Conservation (phyloP, 768 basidiomycete species). For the Suillus americanus region DNA sequence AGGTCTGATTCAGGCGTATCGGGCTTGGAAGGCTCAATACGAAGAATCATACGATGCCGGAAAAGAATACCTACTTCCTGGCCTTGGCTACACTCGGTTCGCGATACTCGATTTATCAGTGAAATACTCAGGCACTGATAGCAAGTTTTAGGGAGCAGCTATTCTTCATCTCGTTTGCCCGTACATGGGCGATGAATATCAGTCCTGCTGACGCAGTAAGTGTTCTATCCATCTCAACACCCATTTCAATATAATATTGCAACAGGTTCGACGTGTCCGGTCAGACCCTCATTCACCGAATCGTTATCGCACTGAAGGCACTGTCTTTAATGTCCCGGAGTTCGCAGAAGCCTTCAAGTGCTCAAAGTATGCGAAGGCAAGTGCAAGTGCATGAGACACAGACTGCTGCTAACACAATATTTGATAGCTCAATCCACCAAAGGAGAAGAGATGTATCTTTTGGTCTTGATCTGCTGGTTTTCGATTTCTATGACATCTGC, state of each 20-base stretch:
- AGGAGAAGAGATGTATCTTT: slow-evolving; percentile 74
- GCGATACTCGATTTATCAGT: slow-evolving; percentile 10
- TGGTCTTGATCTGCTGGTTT: slow-evolving; percentile 50
- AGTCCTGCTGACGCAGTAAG: slow-evolving; percentile 75
- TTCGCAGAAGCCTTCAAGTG: slow-evolving; percentile 90
- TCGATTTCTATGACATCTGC: neutral
- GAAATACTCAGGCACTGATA: neutral
- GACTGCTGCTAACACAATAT: slow-evolving; percentile 1
- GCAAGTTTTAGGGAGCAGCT: slow-evolving; percentile 69
- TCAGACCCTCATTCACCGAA: slow-evolving; percentile 89
- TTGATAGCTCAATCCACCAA: slow-evolving; percentile 76
- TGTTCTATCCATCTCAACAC: slow-evolving; percentile 12
- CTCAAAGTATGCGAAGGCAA: slow-evolving; percentile 68
- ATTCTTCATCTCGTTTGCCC: slow-evolving; percentile 90
- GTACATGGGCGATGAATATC: slow-evolving; percentile 84
- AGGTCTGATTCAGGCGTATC: slow-evolving; percentile 81
- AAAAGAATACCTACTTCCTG: slow-evolving; percentile 77
- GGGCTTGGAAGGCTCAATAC: slow-evolving; percentile 87
- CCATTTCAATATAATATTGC: neutral
- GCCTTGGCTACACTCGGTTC: slow-evolving; percentile 72
- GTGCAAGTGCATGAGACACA: slow-evolving; percentile 18
- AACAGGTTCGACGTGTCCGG: slow-evolving; percentile 71
- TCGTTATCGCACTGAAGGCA: slow-evolving; percentile 80
- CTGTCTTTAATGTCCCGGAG: slow-evolving; percentile 82
- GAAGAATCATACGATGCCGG: slow-evolving; percentile 55